Conservation (phyloP, 164 flowering plant species). For the Aristolochia fimbriata region DNA sequence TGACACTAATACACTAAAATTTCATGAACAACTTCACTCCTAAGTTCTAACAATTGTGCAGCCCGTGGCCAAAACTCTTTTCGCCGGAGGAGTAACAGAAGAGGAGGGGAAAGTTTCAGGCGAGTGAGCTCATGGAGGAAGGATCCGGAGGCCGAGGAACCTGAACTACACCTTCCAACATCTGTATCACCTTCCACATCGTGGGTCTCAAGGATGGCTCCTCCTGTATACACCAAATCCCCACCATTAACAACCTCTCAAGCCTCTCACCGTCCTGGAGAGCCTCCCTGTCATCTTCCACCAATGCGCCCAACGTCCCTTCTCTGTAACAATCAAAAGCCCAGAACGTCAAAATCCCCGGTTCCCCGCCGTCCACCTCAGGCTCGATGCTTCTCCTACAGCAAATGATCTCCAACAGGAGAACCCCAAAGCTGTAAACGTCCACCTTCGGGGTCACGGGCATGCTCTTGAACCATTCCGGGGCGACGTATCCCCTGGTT, state of each 20-base stretch:
- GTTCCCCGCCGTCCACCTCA: neutral
- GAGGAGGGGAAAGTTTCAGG: no score
- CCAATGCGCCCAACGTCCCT: neutral
- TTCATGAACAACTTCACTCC: no score
- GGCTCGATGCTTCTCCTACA: conserved; percentile 1
- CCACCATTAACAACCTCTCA: conserved; percentile 6
- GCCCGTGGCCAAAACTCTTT: no score
- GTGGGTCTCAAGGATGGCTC: no score
- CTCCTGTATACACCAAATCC: conserved; percentile 2
- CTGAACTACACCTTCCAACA: no score
- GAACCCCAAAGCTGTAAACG: conserved; percentile 13
- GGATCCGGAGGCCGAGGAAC: neutral
- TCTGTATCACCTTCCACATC: no score
- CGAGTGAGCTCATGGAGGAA: neutral
- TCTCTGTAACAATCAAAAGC: conserved; percentile 6
- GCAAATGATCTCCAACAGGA: conserved; percentile 10
- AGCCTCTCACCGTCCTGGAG: neutral
- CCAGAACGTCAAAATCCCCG: conserved; percentile 4
- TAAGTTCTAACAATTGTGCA: no score
- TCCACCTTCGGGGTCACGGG: conserved; percentile 6
- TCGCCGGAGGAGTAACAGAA: no score
- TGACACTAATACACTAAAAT: no score
- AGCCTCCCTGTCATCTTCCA: conserved; percentile 2
- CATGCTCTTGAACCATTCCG: conserved; percentile 3
- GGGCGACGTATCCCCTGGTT: no score